Base-by-base conservation (phyloP, 257 asterid species). In the Fraxinus pennsylvanica region DNA sequence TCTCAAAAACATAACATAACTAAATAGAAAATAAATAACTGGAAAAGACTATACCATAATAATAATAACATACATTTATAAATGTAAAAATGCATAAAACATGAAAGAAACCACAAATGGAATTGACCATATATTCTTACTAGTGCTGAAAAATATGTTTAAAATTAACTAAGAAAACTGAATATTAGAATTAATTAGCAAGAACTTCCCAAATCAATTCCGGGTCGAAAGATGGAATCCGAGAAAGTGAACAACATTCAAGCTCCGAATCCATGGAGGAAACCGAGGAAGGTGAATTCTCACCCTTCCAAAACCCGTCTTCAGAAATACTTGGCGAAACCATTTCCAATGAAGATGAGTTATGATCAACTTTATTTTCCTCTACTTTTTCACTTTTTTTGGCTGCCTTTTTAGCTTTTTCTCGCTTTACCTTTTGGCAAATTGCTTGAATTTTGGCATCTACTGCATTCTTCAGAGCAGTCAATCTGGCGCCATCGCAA, bases 131-230 rank as follows among this genome's bases (percentile, higher is more conserved):
- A 36, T 36, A 6, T 36, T 36, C 39, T 36, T 36, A 36, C 39
- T 5, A 36, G 39, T 6, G 39, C 39, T 36, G 39, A 36, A 36
- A 36, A 38, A 38, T 38, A 38, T 7, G 41, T 38, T 38, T 38
- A 38, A 38, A 36, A 38, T 41, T 41, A 9, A 41, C 47, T 10
- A 6, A 57, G 25, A 57, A 57, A 57, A 21, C 25, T 19, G 47
- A 13, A 41, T 41, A 3, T 38, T 41, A 39, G 33, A 61, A 45
- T 86, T 87, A 94, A 85, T 81, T 95, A 2, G 99, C 96, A 43
- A 95, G 92, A 50, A 91, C 94, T 74, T 93, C 96, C 99, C 99
- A 96, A 14, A 96, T 93, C 83, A 93, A 80, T 61, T 96, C 99
- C 0, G 98, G 94, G 75, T 96, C 99, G 80, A 81, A 92, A 47